Percentiles rank a stretch among this genome's conserved stretches.
These are phyloP conservation scores for Colletotrichum lini DNA, from an alignment of 2,329 filamentous ascomycete genomes.

Conservation along the genomic window DNA sequence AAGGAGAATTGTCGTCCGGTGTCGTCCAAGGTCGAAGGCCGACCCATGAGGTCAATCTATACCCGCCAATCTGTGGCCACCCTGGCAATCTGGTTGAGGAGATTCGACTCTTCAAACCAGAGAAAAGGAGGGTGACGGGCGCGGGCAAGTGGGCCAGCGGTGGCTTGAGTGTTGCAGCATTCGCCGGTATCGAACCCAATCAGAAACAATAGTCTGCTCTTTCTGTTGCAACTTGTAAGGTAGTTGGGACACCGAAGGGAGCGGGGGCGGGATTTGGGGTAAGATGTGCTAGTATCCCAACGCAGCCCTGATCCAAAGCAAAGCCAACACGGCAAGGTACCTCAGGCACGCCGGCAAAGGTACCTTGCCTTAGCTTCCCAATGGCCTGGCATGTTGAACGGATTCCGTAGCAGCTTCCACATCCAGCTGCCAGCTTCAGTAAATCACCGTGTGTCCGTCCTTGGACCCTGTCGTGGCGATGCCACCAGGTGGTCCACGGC, in stretches of 20 bases:
- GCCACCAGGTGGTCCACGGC: background rate
- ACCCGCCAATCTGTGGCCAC: conserved; percentile 37
- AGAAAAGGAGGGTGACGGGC: conserved; percentile 28
- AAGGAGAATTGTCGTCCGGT: conserved; percentile 41
- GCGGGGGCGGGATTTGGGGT: background rate
- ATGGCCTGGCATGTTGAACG: background rate
- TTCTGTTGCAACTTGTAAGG: conserved; percentile 27
- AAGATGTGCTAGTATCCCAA: background rate
- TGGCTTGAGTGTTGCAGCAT: conserved; percentile 41
- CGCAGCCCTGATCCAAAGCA: background rate
- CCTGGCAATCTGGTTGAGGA: conserved; percentile 31
- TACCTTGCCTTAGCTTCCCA: conserved; percentile 28
- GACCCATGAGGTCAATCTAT: conserved; percentile 34
- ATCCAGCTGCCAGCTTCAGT: background rate
- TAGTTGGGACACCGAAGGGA: no score
- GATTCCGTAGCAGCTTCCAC: conserved; percentile 2
- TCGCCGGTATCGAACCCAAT: conserved; percentile 36
- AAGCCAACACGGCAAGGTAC: conserved; percentile 3
- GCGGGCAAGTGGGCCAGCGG: conserved; percentile 17
- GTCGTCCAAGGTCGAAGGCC: conserved; percentile 27
- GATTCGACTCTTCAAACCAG: background rate
- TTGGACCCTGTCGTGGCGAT: background rate
- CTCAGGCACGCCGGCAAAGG: conserved; percentile 22
- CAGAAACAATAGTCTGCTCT: conserved; percentile 43
- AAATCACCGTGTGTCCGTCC: background rate